Percentiles rank a stretch among this genome's conserved stretches.
phyloP scores from a whole-genome alignment of 2,329 filamentous ascomycete genomes.

The Aspergillus sp. region DNA sequence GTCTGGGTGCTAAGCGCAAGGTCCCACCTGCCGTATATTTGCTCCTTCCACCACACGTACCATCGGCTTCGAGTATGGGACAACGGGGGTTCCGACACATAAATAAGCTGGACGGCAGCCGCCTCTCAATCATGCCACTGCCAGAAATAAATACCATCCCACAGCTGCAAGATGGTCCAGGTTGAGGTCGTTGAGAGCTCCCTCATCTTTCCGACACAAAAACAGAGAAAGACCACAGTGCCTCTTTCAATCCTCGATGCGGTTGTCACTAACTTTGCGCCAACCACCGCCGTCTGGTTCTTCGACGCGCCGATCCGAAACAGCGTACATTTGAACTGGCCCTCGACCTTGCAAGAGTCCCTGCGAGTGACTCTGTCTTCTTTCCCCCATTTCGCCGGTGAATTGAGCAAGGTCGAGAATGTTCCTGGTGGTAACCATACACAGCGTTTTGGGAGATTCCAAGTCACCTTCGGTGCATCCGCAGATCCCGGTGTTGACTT shows the following conservation, averaged over 20 bases:
- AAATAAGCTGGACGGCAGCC: too few species aligned
- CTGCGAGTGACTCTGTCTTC: neutral
- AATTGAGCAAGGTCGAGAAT: constrained; percentile 2
- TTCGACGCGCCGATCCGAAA: neutral
- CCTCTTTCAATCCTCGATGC: constrained; percentile 9
- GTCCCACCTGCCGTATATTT: too few species aligned
- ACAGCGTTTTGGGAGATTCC: constrained; percentile 32
- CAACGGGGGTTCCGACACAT: too few species aligned
- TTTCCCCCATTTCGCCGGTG: constrained; percentile 9
- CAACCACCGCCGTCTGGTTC: constrained; percentile 6
- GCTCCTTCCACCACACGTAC: too few species aligned
- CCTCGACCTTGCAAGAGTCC: neutral
- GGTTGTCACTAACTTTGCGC: neutral
- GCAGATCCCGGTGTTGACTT: constrained; percentile 47
- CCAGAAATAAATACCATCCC: neutral
- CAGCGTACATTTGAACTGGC: neutral
- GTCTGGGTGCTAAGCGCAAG: too few species aligned
- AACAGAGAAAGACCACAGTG: neutral
- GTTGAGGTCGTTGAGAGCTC: too few species aligned
- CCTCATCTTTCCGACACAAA: neutral
- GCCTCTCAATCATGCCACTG: too few species aligned
- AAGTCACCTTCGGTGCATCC: constrained; percentile 32
- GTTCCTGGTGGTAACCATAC: neutral
- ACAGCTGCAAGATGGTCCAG: neutral
- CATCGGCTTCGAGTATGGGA: too few species aligned